Conservation (phyloP, 768 basidiomycete species). For the Tephrocybe sp. region DNA sequence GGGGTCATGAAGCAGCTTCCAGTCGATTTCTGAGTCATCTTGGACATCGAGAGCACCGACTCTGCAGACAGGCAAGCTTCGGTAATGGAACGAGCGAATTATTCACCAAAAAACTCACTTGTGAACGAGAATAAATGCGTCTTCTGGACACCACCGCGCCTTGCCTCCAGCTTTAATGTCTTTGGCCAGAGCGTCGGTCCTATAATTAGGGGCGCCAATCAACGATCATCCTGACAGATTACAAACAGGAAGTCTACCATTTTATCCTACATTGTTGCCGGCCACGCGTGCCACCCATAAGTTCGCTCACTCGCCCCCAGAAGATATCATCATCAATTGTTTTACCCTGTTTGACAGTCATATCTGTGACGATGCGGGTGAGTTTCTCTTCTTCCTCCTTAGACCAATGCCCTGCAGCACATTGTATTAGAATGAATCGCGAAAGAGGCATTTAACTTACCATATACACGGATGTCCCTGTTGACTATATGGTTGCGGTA, state of each 20-base stretch:
- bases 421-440: neutral
- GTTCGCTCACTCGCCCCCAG: constrained; percentile 74
- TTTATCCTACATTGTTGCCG: constrained; percentile 87
- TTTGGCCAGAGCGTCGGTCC: constrained; percentile 76
- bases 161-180: constrained; percentile 70
- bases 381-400: constrained; percentile 76
- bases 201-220: constrained; percentile 26
- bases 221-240: neutral
- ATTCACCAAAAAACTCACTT: constrained; percentile 48
- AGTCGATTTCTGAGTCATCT: constrained; percentile 83
- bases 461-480: constrained; percentile 58
- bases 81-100: constrained; percentile 3
- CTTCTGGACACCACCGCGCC: constrained; percentile 71
- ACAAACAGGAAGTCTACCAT: constrained; percentile 47
- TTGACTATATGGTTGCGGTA: constrained; percentile 81
- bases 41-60: constrained; percentile 71
- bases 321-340: constrained; percentile 77
- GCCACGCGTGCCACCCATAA: constrained; percentile 73
- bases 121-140: constrained; percentile 78
- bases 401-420: constrained; percentile 60
- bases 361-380: constrained; percentile 69
- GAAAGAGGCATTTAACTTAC: constrained; percentile 29
- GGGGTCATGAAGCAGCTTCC: constrained; percentile 71
- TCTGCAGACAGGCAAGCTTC: constrained; percentile 34
- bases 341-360: constrained; percentile 71